Percentiles rank a stretch among this genome's conserved stretches.
These are phyloP conservation scores for Heterobasidion irregulare DNA, from an alignment of 1,284 basidiomycete species.

Conservation along the genomic window DNA sequence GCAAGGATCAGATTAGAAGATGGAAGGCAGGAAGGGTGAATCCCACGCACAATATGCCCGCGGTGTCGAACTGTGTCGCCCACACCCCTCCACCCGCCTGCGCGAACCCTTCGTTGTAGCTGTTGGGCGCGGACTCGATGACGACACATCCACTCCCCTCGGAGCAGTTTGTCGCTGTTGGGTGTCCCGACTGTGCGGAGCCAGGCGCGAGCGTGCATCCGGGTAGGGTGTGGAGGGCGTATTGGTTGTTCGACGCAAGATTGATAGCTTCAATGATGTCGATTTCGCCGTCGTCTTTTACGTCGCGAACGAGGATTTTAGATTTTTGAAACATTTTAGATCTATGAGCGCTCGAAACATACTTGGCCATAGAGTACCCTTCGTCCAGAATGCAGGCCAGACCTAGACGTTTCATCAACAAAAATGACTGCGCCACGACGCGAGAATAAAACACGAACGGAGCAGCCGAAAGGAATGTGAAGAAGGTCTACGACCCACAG, in stretches of 20 bases:
- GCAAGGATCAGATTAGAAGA: neutral
- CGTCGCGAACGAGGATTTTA: too few species aligned
- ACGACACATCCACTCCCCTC: conserved; percentile 55
- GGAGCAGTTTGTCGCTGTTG: conserved; percentile 37
- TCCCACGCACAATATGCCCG: conserved; percentile 47
- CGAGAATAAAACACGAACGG: conserved; percentile 28
- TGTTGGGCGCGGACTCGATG: conserved; percentile 45
- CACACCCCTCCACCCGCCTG: conserved; percentile 66
- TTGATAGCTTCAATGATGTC: conserved; percentile 38
- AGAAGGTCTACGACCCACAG: conserved; percentile 39
- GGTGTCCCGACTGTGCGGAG: conserved; percentile 19
- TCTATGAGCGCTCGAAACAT: neutral
- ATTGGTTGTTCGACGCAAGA: conserved; percentile 34
- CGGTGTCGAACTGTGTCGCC: conserved; percentile 57
- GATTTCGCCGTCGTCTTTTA: conserved; percentile 44
- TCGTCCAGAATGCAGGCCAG: conserved; percentile 35
- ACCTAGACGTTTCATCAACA: conserved; percentile 4
- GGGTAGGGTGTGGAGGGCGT: conserved; percentile 46
- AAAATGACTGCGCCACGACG: neutral
- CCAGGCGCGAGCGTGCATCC: conserved; percentile 22
- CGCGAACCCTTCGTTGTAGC: conserved; percentile 52
- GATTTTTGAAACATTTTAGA: too few species aligned
- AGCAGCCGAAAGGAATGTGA: conserved; percentile 53
- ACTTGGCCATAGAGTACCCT: conserved; percentile 26
- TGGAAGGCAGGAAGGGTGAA: neutral